These are phyloP conservation scores for Funneliformis mosseae DNA, from an alignment of 192 early-diverging fungal species.

Conservation along the genomic window DNA sequence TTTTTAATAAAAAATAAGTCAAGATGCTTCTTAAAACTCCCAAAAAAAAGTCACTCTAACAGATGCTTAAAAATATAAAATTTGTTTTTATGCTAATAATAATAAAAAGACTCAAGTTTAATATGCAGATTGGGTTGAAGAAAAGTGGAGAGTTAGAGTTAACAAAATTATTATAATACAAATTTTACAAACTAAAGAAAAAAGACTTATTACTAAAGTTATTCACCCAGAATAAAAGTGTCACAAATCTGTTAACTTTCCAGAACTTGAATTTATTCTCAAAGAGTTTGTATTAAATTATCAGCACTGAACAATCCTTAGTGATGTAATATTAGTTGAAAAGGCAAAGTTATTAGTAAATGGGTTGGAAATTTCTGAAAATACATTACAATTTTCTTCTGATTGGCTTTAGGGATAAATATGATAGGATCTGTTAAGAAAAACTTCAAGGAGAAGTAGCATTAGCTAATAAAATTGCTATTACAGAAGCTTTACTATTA, in stretches of 20 bases:
- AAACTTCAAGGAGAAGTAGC: too few relatives aligned
- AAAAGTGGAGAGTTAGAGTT: constrained; percentile 16
- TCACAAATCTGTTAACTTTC: constrained; percentile 12
- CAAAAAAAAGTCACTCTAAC: constrained; percentile 16
- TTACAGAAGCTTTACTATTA: too few relatives aligned
- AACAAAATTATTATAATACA: background rate
- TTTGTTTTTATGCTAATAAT: background rate
- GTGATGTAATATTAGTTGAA: constrained; percentile 35
- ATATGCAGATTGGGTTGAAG: constrained; percentile 32
- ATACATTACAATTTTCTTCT: constrained; percentile 17
- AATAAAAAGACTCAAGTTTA: constrained; percentile 24
- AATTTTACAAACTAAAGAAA: constrained; percentile 26
- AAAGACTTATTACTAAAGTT: constrained; percentile 17
- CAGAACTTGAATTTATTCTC: constrained; percentile 14
- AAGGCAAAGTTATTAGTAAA: constrained; percentile 7
- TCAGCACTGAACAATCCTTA: constrained; percentile 13
- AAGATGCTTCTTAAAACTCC: too few relatives aligned
- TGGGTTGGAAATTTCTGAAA: constrained; percentile 26
- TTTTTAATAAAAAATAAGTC: too few relatives aligned
- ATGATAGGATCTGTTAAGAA: too few relatives aligned
- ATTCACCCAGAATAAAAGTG: background rate
- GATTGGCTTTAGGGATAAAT: background rate
- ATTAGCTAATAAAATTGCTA: too few relatives aligned
- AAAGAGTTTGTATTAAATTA: constrained; percentile 37
- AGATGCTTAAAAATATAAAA: constrained; percentile 23